Evolutionary conservation across 441 rosid genomes (phyloP), one percentile per base, ranked within the genome.

Genomic region (Adansonia gregorii): DNA sequence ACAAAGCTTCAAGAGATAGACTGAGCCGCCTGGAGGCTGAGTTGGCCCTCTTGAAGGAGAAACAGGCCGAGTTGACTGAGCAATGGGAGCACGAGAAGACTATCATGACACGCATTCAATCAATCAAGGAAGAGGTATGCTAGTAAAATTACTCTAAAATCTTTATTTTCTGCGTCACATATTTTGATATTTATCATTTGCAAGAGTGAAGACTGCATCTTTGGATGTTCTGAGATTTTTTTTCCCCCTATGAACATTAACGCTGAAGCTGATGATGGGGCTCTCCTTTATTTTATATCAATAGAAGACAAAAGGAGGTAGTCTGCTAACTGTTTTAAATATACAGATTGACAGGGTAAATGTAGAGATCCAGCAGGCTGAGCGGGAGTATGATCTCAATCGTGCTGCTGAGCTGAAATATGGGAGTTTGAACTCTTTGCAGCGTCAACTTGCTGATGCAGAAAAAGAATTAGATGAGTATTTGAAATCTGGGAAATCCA

Each of bases 331-430:
- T 22, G 12, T 70, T 45, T 58, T 49, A 14, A 17, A n/a, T 22
- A 15, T 78, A 76, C 89, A 92, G 98, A 93, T 97, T 52, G 99
- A 97, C 83, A 78, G 98, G 83, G 94, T 97, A 24, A 97, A 93
- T 79, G 84, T 97, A 67, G 99, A 93, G 91, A 93, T 97, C 83
- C 98, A 94, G 87, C 98, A 93, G 79, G 98, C 99, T 5, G 99
- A 97, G 85, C 92, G 98, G 22, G 98, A 97, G 76, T 97, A 97
- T 76, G 97, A 97, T 87, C 95, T 94, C 5, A 94, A 94, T 86
- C 97, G 99, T 72, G 99, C 98, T 73, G 99, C 99, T 54, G 98
- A 94, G 84, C 88, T 97, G 68, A 97, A 97, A 79, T 97, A 94
- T 69, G 98, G 98, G 63, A 97, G 97, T 84, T 84, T 97, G 80